phyloP scores from a whole-genome alignment of 805 yeast species.

The Naumovozyma dairenensis region DNA sequence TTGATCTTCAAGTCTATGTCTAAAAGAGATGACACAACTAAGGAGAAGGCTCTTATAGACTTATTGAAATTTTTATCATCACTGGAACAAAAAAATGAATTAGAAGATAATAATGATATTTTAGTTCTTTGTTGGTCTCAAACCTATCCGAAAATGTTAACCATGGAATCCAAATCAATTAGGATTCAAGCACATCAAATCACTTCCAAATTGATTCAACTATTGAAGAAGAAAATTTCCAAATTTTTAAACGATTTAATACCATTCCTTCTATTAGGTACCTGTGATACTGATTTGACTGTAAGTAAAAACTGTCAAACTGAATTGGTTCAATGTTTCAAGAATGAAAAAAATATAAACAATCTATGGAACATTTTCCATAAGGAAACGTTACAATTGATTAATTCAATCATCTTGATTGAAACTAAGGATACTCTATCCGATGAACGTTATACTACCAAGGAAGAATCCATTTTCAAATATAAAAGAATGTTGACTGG shows the following conservation, averaged over 20 bases:
- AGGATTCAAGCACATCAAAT: constrained; percentile 54
- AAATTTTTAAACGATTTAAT: constrained; percentile 62
- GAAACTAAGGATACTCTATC: constrained; percentile 60
- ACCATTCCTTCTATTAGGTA: constrained; percentile 65
- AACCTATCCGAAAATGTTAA: constrained; percentile 66
- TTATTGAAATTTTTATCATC: constrained; percentile 30
- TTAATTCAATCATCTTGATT: constrained; percentile 39
- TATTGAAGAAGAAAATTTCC: constrained; percentile 45
- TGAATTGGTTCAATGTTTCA: constrained; percentile 46
- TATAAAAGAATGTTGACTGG: constrained; percentile 48
- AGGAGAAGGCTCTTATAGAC: constrained; percentile 66
- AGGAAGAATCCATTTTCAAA: constrained; percentile 57
- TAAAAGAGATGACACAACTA: constrained; percentile 77
- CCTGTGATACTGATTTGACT: constrained; percentile 56
- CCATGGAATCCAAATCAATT: constrained; percentile 59
- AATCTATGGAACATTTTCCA: constrained; percentile 54
- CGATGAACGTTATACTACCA: constrained; percentile 60
- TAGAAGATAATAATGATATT: constrained; percentile 38
- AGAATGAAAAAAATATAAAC: constrained; percentile 42
- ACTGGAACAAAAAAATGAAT: constrained; percentile 10
- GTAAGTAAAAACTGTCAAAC: constrained; percentile 44
- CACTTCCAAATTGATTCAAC: constrained; percentile 44
- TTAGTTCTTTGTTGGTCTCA: constrained; percentile 65
- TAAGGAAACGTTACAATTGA: constrained; percentile 45
- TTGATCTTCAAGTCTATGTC: constrained; percentile 65